Conservation (phyloP, 495 filamentous ascomycete genomes). For the Mytilinidion resinicola region DNA sequence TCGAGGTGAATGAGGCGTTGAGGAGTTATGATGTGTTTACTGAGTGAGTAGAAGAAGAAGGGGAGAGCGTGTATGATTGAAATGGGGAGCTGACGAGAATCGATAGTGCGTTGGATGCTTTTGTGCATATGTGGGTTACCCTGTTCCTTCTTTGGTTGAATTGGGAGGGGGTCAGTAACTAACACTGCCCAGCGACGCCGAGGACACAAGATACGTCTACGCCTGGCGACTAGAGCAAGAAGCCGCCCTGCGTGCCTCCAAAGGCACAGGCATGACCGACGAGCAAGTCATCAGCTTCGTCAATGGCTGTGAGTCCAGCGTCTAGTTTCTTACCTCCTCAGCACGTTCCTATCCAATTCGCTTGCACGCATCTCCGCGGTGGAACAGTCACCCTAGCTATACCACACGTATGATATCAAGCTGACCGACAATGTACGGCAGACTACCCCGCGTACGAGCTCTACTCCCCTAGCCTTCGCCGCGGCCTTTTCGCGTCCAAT, state of each 20-base stretch:
- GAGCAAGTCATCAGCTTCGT: constrained; percentile 61
- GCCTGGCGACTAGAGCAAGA: constrained; percentile 85
- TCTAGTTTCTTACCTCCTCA: too few relatives aligned
- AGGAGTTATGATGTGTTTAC: constrained; percentile 66
- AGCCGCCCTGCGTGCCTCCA: constrained; percentile 54
- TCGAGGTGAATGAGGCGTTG: constrained; percentile 66
- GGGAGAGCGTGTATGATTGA: not conserved
- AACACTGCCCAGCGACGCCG: constrained; percentile 57
- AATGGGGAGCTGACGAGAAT: not conserved
- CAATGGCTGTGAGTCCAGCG: constrained; percentile 52
- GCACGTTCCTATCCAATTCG: too few relatives aligned
- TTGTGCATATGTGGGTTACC: constrained; percentile 69
- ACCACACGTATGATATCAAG: too few relatives aligned
- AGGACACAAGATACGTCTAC: constrained; percentile 72
- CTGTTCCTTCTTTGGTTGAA: not conserved
- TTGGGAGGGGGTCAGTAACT: not conserved
- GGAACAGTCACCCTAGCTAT: too few relatives aligned
- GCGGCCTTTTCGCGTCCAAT: constrained; percentile 29
- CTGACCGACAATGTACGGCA: constrained; percentile 14
- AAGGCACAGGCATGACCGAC: constrained; percentile 72
- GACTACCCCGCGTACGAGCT: constrained; percentile 58
- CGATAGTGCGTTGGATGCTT: constrained; percentile 59
- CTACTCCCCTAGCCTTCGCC: constrained; percentile 30
- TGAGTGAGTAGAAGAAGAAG: constrained; percentile 42
- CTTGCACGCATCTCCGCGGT: too few relatives aligned